A percentile compares a stretch with the other conserved stretches of the same genome.
These are phyloP conservation scores for Naganishia vaughanmartiniae DNA, from an alignment of 768 basidiomycete genomes.

Conservation along the genomic window DNA sequence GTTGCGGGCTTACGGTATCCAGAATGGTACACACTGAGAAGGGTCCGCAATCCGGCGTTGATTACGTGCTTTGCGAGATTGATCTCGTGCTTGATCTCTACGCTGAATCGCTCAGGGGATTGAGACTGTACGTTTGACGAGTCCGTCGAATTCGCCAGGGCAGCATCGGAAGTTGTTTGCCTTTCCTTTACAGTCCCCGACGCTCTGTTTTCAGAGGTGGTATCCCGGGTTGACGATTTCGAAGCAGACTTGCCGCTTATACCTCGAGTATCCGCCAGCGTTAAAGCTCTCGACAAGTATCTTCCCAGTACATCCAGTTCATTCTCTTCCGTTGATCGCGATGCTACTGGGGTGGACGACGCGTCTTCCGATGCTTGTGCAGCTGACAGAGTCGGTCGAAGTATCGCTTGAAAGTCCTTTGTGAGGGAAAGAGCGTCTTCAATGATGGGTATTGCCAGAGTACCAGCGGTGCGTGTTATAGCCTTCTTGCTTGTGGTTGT, in stretches of 20 bases:
- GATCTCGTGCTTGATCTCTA: slow-evolving; percentile 11
- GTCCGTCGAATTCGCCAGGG: neutral
- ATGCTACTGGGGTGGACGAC: too few relatives aligned
- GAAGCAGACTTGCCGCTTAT: neutral
- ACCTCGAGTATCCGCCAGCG: neutral
- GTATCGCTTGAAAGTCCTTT: slow-evolving; percentile 13
- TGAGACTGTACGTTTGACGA: neutral
- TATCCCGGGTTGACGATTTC: neutral
- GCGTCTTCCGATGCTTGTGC: neutral
- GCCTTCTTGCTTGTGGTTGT: neutral
- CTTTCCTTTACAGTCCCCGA: neutral
- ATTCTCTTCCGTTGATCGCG: neutral
- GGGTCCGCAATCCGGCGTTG: slow-evolving; percentile 5
- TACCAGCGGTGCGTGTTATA: neutral
- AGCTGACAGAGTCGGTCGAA: neutral
- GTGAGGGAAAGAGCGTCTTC: slow-evolving; percentile 18
- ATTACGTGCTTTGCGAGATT: slow-evolving; percentile 21
- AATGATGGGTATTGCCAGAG: neutral
- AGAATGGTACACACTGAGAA: slow-evolving; percentile 8
- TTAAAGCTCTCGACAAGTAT: slow-evolving; percentile 13
- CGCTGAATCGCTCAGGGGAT: too few relatives aligned
- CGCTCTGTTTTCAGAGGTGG: neutral
- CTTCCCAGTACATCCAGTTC: slow-evolving; percentile 12
- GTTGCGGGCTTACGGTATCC: neutral
- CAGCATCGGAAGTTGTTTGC: neutral